Conservation (phyloP, 768 basidiomycete genomes). For the Kwoniella botswanensis region DNA sequence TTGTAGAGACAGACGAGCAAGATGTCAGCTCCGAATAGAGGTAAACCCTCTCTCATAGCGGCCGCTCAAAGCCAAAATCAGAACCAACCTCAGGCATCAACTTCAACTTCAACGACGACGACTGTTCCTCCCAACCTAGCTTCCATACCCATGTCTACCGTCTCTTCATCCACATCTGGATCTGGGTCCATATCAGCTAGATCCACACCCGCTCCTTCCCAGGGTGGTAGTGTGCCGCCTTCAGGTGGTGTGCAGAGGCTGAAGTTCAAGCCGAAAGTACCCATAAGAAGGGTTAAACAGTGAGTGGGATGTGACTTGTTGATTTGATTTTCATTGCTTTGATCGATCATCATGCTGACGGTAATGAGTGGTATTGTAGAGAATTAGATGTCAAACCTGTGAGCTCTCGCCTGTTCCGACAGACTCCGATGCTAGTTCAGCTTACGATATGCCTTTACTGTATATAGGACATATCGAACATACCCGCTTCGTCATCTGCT, state of each 20-base stretch:
- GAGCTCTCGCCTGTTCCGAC: slow-evolving; percentile 4
- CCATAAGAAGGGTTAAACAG: slow-evolving; percentile 43
- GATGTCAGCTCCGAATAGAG: slow-evolving; percentile 6
- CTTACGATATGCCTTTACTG: not conserved
- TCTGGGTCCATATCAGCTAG: slow-evolving; percentile 16
- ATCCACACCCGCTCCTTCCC: slow-evolving; percentile 11
- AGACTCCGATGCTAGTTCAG: not conserved
- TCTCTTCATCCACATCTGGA: slow-evolving; percentile 10
- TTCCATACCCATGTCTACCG: slow-evolving; percentile 15
- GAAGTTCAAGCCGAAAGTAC: slow-evolving; percentile 53
- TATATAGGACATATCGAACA: slow-evolving; percentile 20
- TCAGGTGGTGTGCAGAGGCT: slow-evolving; percentile 32
- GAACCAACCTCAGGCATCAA: slow-evolving; percentile 6
- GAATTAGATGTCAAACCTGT: slow-evolving; percentile 49
- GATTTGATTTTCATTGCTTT: not conserved
- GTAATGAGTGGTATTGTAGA: slow-evolving; percentile 19
- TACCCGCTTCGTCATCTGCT: slow-evolving; percentile 16
- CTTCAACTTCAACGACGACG: not conserved
- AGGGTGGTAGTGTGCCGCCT: slow-evolving; percentile 18
- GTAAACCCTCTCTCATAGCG: slow-evolving; percentile 28
- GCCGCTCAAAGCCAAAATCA: slow-evolving; percentile 18
- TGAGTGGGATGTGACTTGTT: slow-evolving; percentile 22
- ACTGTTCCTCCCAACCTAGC: slow-evolving; percentile 3
- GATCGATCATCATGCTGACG: too few species aligned
- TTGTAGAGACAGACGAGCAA: not conserved